Percentiles rank a stretch among this genome's conserved stretches.
These are phyloP conservation scores for Candida silvicultrix DNA, from an alignment of 805 yeast species.

Conservation along the genomic window DNA sequence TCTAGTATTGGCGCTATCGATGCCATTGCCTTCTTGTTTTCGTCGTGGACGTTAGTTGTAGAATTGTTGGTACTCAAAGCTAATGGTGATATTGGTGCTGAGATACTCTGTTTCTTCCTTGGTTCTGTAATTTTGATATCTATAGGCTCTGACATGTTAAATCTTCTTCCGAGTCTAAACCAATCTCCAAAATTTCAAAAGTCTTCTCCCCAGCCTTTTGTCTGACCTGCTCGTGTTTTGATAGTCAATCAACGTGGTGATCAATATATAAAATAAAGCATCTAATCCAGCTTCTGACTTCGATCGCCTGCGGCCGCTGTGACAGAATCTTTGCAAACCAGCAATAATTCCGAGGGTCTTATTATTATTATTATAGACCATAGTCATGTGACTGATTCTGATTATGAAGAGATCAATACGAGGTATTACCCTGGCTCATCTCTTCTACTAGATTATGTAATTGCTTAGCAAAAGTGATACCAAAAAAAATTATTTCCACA, in stretches of 20 bases:
- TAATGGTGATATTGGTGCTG: conserved; percentile 26
- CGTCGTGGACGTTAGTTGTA: conserved; percentile 12
- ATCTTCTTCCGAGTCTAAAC: background rate
- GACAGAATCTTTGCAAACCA: background rate
- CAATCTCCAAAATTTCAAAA: too few species aligned
- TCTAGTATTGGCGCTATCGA: conserved; percentile 76
- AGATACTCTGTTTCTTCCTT: conserved; percentile 4
- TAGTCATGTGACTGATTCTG: background rate
- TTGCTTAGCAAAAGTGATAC: background rate
- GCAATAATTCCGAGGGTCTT: background rate
- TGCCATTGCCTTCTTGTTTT: conserved; percentile 59
- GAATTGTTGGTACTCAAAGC: conserved; percentile 16
- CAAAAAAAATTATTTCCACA: background rate
- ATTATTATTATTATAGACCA: too few species aligned
- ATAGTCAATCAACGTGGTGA: background rate
- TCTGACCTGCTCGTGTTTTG: too few species aligned
- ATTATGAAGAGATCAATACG: background rate
- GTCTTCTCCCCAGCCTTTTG: too few species aligned
- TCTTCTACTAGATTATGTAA: background rate
- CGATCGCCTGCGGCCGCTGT: background rate
- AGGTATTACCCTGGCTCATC: background rate
- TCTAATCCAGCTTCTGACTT: background rate
- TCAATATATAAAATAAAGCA: background rate
- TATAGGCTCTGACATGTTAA: conserved; percentile 17
- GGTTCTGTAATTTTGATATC: conserved; percentile 8